A percentile compares a stretch with the other conserved stretches of the same genome.
Evolutionary conservation across 1,284 basidiomycete species (phyloP).

Genomic region (Cystobasidiaceae sp.): DNA sequence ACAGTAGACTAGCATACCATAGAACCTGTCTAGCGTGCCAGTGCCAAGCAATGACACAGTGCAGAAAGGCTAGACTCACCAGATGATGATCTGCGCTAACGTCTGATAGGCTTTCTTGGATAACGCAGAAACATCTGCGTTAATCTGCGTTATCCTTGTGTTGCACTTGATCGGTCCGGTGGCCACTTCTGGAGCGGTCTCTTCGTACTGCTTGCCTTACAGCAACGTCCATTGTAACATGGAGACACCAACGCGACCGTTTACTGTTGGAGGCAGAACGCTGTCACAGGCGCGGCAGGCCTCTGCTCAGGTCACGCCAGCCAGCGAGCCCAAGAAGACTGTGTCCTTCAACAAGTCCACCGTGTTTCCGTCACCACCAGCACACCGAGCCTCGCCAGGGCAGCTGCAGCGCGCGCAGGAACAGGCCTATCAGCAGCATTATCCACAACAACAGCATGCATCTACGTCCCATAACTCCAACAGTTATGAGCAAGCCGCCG

Average conservation of each 20-base stretch:
- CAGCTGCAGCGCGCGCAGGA: neutral
- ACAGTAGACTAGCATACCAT: too few species aligned
- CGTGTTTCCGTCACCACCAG: conserved; percentile 16
- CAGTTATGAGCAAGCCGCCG: neutral
- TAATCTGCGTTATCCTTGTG: too few species aligned
- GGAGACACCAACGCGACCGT: conserved; percentile 25
- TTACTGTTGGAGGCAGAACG: conserved; percentile 20
- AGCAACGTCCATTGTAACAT: neutral
- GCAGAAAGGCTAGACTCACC: too few species aligned
- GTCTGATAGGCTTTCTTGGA: too few species aligned
- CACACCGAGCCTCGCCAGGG: neutral
- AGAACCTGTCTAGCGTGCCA: too few species aligned
- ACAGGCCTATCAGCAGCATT: neutral
- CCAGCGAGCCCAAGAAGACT: conserved; percentile 7
- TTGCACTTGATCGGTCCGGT: too few species aligned
- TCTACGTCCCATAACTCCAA: neutral
- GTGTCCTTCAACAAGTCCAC: conserved; percentile 15
- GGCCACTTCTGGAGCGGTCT: too few species aligned
- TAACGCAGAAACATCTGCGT: too few species aligned
- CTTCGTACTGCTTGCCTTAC: too few species aligned
- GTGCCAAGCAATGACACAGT: too few species aligned
- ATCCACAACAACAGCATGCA: neutral
- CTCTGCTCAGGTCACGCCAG: neutral
- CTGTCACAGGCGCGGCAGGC: conserved; percentile 3
- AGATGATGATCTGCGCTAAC: too few species aligned